Percentiles rank a stretch among this genome's conserved stretches.
phyloP scores from a whole-genome alignment of 2,329 filamentous ascomycete species.

The Microsporum audouinii region DNA sequence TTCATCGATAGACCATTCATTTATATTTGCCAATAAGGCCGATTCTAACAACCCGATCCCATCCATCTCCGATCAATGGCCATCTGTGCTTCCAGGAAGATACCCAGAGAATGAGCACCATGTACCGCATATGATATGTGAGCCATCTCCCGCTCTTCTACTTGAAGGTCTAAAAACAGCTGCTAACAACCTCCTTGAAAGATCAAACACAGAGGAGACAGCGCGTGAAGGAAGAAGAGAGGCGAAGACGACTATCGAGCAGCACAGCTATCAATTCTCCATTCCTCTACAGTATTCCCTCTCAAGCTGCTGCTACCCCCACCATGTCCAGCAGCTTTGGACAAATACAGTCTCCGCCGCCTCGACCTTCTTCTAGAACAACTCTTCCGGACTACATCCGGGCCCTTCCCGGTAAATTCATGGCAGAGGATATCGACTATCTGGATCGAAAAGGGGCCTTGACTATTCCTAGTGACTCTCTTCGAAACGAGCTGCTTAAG shows the following conservation, averaged over 20 bases:
- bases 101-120: conserved; percentile 38
- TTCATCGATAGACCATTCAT: not conserved
- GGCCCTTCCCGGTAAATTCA: conserved; percentile 64
- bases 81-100: not conserved
- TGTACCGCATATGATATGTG: conserved; percentile 54
- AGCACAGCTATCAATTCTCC: conserved; percentile 26
- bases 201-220: conserved; percentile 39
- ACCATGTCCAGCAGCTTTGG: conserved; percentile 16
- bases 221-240: conserved; percentile 34
- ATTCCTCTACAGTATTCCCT: conserved; percentile 27
- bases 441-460: conserved; percentile 75
- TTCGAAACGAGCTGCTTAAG: conserved; percentile 72
- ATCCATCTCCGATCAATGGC: not conserved
- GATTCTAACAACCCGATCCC: not conserved
- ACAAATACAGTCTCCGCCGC: conserved; percentile 31
- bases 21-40: not conserved
- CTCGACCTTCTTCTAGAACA: conserved; percentile 33
- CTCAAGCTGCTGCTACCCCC: conserved; percentile 24
- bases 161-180: not conserved
- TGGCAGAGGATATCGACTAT: conserved; percentile 71
- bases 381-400: conserved; percentile 61
- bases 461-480: conserved; percentile 54
- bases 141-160: conserved; percentile 23
- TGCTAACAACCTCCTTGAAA: conserved; percentile 18
- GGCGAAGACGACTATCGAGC: conserved; percentile 38